These are phyloP conservation scores for Ettlia oleoabundans DNA, from an alignment of 139 green algal genomes.

Conservation along the genomic window DNA sequence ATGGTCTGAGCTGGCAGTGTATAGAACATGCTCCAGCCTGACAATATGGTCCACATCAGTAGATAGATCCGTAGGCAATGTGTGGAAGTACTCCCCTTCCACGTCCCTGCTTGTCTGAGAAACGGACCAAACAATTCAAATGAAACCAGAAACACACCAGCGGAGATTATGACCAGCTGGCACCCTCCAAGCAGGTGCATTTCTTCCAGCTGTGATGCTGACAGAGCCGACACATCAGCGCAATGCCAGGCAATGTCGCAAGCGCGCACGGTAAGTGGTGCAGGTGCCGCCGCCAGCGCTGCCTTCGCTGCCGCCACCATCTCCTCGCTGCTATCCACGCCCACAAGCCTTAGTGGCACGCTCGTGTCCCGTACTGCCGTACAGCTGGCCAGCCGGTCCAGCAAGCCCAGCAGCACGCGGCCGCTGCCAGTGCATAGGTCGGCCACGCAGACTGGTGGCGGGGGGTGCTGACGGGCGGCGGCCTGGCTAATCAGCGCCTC, in stretches of 20 bases:
- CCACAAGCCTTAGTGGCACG: background rate
- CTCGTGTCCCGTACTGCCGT: background rate
- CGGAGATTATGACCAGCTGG: background rate
- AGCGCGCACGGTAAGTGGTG: too few species aligned
- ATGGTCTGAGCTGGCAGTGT: too few species aligned
- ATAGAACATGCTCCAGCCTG: too few species aligned
- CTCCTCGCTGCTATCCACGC: constrained; percentile 9
- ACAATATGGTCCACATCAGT: too few species aligned
- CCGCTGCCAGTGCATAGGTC: constrained; percentile 23
- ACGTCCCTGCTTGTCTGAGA: too few species aligned
- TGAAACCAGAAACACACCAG: too few species aligned
- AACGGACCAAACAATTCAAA: too few species aligned
- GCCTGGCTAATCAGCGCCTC: background rate
- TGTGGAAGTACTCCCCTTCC: too few species aligned
- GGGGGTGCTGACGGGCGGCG: background rate
- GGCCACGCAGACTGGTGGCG: background rate
- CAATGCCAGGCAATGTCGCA: background rate
- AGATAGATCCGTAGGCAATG: too few species aligned
- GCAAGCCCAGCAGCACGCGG: background rate
- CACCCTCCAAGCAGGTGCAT: background rate
- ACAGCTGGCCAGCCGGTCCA: too few species aligned
- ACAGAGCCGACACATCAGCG: background rate
- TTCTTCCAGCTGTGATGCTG: too few species aligned
- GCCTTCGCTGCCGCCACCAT: constrained; percentile 9
- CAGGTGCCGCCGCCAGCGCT: background rate